phyloP scores from a whole-genome alignment of 2,329 filamentous ascomycete species.

The Aspergillus sp. region DNA sequence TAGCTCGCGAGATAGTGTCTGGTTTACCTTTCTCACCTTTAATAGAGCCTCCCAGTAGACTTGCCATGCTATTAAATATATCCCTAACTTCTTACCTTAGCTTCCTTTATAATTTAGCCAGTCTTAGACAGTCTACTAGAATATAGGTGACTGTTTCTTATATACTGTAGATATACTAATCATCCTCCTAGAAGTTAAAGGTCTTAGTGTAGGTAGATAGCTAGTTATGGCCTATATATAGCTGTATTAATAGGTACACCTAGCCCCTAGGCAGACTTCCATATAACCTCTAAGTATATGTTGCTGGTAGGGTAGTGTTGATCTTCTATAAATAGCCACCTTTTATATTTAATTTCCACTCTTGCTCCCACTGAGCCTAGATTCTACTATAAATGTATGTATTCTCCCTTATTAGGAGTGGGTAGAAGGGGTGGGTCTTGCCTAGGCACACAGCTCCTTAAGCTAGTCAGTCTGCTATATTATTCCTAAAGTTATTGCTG shows the following conservation, averaged over 20 bases:
- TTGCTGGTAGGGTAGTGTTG: conserved; percentile 1
- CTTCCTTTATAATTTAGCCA: not conserved
- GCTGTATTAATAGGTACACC: conserved; percentile 10
- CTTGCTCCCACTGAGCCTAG: not conserved
- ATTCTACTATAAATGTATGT: not conserved
- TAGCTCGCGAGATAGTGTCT: conserved; percentile 1
- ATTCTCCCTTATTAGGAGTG: not conserved
- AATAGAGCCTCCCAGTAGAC: conserved; percentile 3
- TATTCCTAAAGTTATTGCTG: not conserved
- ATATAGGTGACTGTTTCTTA: conserved; percentile 10
- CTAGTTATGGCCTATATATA: conserved; percentile 12
- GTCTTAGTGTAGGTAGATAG: conserved; percentile 6
- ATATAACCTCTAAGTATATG: conserved; percentile 1
- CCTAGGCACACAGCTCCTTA: not conserved
- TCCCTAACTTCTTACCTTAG: conserved; percentile 1
- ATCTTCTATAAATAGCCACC: not conserved
- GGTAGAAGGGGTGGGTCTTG: not conserved
- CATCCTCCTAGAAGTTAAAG: conserved; percentile 2
- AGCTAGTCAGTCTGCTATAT: not conserved
- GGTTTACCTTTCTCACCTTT: conserved; percentile 4
- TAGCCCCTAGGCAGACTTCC: conserved; percentile 2
- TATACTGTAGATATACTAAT: conserved; percentile 8
- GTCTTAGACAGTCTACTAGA: conserved; percentile 6
- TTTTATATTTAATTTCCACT: not conserved
- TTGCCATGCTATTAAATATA: not conserved